Percentiles rank a stretch among this genome's conserved stretches.
These are phyloP conservation scores for Lasiodiplodia hormozganensis DNA, from an alignment of 2,329 filamentous ascomycete genomes.

Conservation along the genomic window DNA sequence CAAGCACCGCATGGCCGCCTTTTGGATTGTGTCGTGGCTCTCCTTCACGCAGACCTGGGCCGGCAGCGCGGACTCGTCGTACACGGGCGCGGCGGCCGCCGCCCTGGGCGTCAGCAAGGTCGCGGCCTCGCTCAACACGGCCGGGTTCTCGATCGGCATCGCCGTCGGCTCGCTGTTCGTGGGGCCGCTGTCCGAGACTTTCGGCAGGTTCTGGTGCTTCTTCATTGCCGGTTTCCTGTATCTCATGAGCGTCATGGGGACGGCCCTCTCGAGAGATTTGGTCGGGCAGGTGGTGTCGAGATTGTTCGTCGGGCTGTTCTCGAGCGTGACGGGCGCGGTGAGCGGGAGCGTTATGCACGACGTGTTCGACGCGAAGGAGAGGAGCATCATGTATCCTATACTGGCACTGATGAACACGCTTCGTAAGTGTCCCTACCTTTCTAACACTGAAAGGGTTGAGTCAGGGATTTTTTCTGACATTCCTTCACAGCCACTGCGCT, in stretches of 20 bases:
- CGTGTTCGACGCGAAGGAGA: slow-evolving; percentile 35
- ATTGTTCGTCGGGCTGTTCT: slow-evolving; percentile 37
- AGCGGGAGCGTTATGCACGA: slow-evolving; percentile 38
- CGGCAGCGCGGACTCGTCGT: slow-evolving; percentile 18
- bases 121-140: slow-evolving; percentile 20
- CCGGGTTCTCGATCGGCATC: slow-evolving; percentile 19
- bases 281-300: slow-evolving; percentile 36
- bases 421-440: slow-evolving; percentile 13
- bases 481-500: slow-evolving; percentile 31
- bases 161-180: slow-evolving; percentile 26
- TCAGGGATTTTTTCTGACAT: neutral
- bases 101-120: slow-evolving; percentile 1
- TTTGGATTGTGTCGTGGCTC: slow-evolving; percentile 13
- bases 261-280: slow-evolving; percentile 6
- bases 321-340: slow-evolving; percentile 35
- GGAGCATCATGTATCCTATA: slow-evolving; percentile 35
- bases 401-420: slow-evolving; percentile 31
- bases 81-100: slow-evolving; percentile 1
- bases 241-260: slow-evolving; percentile 13
- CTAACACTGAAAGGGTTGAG: too few species aligned
- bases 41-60: slow-evolving; percentile 26
- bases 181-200: slow-evolving; percentile 23
- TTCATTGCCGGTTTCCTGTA: slow-evolving; percentile 5
- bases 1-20: neutral
- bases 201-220: slow-evolving; percentile 20